A percentile compares a stretch with the other conserved stretches of the same genome.
Conservation (phyloP, 2,329 filamentous ascomycete genomes). For the Penicillium sp. region DNA sequence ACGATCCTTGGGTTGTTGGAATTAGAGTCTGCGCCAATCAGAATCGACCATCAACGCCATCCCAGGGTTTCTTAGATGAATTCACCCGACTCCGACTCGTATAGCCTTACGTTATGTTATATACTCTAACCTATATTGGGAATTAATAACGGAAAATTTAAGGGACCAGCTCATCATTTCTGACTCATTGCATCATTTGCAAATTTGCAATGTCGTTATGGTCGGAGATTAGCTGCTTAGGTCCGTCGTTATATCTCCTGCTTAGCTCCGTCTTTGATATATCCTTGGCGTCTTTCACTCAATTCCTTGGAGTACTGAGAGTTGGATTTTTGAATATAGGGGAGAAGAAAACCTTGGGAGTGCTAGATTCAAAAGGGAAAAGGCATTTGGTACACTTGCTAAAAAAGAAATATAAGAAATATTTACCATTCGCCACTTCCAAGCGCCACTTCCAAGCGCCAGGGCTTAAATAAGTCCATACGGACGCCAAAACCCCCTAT, state of each 20-base stretch:
- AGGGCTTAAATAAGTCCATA: not conserved
- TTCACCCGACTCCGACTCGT: not conserved
- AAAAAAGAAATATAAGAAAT: not conserved
- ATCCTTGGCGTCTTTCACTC: not conserved
- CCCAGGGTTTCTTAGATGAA: not conserved
- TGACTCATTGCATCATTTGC: not conserved
- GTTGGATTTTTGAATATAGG: not conserved
- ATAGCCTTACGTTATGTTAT: not conserved
- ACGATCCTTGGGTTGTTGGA: not conserved
- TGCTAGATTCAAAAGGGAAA: not conserved
- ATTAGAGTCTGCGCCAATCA: not conserved
- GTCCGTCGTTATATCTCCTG: not conserved
- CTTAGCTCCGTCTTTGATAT: not conserved
- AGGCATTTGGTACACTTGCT: not conserved
- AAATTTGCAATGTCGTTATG: not conserved
- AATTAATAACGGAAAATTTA: too few relatives aligned
- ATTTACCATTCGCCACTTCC: not conserved
- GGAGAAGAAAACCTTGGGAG: not conserved
- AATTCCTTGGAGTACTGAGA: not conserved
- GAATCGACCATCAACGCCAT: not conserved
- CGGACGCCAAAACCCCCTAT: not conserved
- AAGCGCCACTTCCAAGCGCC: conserved; percentile 3
- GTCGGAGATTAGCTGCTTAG: not conserved
- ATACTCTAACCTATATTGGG: not conserved
- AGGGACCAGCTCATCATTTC: not conserved